These are phyloP conservation scores for Pythium oligandrum DNA, from an alignment of 352 stramenopile genomes.

Conservation along the genomic window DNA sequence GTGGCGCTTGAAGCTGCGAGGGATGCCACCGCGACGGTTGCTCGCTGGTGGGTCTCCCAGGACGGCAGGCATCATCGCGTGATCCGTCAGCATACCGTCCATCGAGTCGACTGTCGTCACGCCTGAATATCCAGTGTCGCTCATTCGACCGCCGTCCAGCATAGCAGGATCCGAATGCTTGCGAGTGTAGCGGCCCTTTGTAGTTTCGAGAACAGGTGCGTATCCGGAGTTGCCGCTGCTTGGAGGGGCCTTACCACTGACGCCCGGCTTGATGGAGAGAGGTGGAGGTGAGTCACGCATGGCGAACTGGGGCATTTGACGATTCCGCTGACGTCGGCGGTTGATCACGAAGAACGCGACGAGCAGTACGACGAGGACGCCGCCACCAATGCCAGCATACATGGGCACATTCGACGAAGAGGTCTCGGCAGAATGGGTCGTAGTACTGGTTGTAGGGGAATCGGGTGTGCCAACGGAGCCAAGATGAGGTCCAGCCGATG, in stretches of 20 bases:
- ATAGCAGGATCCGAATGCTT: conserved; percentile 33
- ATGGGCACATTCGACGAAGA: conserved; percentile 26
- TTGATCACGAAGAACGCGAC: conserved; percentile 35
- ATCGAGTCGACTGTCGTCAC: conserved; percentile 33
- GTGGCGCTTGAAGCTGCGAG: conserved; percentile 38
- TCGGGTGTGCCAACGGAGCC: too few species aligned
- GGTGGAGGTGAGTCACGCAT: conserved; percentile 15
- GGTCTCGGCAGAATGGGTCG: conserved; percentile 11
- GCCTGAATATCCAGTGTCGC: conserved; percentile 21
- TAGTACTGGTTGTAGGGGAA: conserved; percentile 8
- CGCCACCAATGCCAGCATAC: conserved; percentile 50
- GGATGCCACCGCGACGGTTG: conserved; percentile 18
- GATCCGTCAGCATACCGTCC: conserved; percentile 57
- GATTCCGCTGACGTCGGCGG: conserved; percentile 26
- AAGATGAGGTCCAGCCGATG: too few species aligned
- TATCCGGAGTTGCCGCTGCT: conserved; percentile 30
- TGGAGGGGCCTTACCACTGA: conserved; percentile 2
- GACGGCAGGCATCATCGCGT: conserved; percentile 36
- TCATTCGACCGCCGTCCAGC: conserved; percentile 25
- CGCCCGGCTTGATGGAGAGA: conserved; percentile 32
- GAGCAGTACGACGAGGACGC: conserved; percentile 41
- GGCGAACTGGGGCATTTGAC: conserved; percentile 38
- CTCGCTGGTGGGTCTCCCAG: conserved; percentile 22
- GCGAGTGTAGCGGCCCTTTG: conserved; percentile 33
- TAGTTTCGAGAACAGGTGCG: conserved; percentile 49